Conservation (phyloP, 257 asterid genomes). For the Nicotiana tabacum region DNA sequence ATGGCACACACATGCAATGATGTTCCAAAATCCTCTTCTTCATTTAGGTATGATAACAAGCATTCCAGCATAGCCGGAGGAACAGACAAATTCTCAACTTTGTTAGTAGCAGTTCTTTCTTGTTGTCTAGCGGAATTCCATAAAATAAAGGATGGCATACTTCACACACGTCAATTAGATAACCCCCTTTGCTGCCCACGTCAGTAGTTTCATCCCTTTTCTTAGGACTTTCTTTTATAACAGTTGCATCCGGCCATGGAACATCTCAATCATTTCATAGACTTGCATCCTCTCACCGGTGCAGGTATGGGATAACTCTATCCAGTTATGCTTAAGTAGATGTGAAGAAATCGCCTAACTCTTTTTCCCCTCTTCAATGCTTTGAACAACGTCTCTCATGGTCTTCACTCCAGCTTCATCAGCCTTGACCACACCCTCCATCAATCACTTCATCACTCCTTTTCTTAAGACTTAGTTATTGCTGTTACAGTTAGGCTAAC, state of each 20-base stretch:
- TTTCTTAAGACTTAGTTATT: not conserved
- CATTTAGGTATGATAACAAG: not conserved
- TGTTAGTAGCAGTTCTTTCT: not conserved
- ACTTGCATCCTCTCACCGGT: not conserved
- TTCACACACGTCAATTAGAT: not conserved
- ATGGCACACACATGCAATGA: not conserved
- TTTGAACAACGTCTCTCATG: not conserved
- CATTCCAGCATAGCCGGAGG: not conserved
- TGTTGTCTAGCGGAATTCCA: not conserved
- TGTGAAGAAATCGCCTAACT: not conserved
- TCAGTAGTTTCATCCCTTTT: not conserved
- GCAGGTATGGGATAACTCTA: not conserved
- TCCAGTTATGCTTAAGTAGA: not conserved
- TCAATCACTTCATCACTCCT: not conserved
- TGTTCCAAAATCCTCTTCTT: not conserved
- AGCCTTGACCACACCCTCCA: not conserved
- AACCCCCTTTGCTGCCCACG: not conserved
- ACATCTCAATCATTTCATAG: not conserved
- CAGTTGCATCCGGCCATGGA: not conserved
- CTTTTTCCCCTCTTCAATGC: not conserved
- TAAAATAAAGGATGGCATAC: not conserved
- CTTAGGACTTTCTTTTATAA: not conserved
- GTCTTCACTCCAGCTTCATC: not conserved
- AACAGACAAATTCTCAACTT: not conserved
- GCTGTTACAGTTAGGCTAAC: not conserved